Conservation (phyloP, 1,139 yeast species). For the Arxiozyma slooffiae region DNA sequence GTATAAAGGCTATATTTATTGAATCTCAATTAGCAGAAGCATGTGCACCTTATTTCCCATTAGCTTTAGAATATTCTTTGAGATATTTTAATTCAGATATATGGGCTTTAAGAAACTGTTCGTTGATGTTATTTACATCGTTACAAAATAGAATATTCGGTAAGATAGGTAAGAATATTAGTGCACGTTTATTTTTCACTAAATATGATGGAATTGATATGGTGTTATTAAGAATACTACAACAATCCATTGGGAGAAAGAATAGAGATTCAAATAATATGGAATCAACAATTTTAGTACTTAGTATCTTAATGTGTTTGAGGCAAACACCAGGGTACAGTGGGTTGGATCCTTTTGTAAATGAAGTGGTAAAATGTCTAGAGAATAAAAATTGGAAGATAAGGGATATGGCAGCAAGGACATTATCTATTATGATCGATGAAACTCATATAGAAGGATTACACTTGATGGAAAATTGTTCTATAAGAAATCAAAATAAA, state of each 20-base stretch:
- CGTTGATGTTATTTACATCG: conserved; percentile 85
- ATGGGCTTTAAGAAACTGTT: conserved; percentile 88
- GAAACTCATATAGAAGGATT: conserved; percentile 26
- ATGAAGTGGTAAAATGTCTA: conserved; percentile 40
- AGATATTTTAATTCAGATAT: conserved; percentile 50
- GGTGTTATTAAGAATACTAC: conserved; percentile 40
- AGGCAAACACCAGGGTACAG: conserved; percentile 48
- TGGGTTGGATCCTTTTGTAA: conserved; percentile 43
- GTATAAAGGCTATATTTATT: conserved; percentile 61
- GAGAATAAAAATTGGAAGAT: conserved; percentile 62
- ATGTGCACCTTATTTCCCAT: conserved; percentile 45
- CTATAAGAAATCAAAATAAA: conserved; percentile 34
- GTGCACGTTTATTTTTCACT: conserved; percentile 61
- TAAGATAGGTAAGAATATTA: conserved; percentile 37
- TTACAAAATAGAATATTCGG: conserved; percentile 74
- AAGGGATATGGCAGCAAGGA: conserved; percentile 74
- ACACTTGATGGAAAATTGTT: conserved; percentile 9
- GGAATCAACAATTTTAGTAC: conserved; percentile 63
- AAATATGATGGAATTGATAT: conserved; percentile 46
- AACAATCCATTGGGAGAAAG: conserved; percentile 30
- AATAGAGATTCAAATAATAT: conserved; percentile 25
- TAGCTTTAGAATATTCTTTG: conserved; percentile 52
- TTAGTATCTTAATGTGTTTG: conserved; percentile 60
- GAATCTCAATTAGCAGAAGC: conserved; percentile 55
- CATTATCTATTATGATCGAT: conserved; percentile 45